Percentiles rank a stretch among this genome's conserved stretches.
Conservation (phyloP, 2,329 filamentous ascomycete genomes). For the Massarina eburnea region DNA sequence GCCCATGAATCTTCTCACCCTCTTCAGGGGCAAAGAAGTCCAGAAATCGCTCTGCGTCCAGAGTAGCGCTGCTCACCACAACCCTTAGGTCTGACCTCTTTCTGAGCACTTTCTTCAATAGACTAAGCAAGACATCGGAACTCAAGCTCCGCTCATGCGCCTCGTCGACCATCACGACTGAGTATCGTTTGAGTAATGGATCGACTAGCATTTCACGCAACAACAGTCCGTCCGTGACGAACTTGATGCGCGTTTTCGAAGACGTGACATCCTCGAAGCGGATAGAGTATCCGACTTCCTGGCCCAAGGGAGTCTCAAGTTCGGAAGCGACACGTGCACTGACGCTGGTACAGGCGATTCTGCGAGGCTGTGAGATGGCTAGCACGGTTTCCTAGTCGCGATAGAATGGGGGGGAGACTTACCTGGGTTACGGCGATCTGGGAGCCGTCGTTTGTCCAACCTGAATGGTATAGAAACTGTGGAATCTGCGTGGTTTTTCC, state of each 20-base stretch:
- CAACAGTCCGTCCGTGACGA: conserved; percentile 89
- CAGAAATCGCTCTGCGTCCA: conserved; percentile 85
- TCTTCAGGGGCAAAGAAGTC: conserved; percentile 68
- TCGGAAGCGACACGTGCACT: conserved; percentile 89
- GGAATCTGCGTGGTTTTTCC: conserved; percentile 70
- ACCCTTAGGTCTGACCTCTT: conserved; percentile 80
- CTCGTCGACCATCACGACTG: conserved; percentile 96
- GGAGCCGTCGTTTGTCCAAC: conserved; percentile 85
- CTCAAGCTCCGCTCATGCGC: conserved; percentile 92
- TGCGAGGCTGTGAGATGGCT: conserved; percentile 65
- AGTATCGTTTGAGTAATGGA: conserved; percentile 85
- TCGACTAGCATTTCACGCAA: conserved; percentile 92
- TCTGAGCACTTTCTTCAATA: conserved; percentile 86
- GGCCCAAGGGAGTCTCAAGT: conserved; percentile 79
- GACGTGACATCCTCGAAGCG: conserved; percentile 90
- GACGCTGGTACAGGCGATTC: conserved; percentile 89
- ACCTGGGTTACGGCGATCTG: conserved; percentile 89
- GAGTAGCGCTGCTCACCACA: conserved; percentile 88
- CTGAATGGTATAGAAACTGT: conserved; percentile 83
- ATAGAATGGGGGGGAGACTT: conserved; percentile 29
- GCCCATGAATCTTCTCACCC: conserved; percentile 39
- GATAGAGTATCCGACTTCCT: conserved; percentile 87
- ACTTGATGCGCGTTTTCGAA: conserved; percentile 83
- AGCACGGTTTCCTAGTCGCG: not conserved
- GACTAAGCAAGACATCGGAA: conserved; percentile 84